Evolutionary conservation across 495 filamentous ascomycete species (phyloP).

Genomic region (Penicillium pulvis): DNA sequence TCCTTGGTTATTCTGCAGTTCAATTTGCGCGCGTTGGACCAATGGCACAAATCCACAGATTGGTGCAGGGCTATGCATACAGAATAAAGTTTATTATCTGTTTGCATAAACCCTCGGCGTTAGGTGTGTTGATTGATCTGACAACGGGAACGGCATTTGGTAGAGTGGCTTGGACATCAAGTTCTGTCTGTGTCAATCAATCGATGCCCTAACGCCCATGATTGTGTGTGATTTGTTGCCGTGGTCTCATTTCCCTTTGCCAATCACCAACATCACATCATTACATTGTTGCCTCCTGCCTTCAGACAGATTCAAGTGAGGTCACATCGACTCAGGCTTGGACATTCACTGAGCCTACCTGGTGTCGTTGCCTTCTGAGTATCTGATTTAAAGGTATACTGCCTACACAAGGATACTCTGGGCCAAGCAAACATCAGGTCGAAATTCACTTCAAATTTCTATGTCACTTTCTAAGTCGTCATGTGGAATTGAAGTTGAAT

Average conservation of each 20-base stretch:
- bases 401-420: too few species aligned
- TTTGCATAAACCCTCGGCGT: neutral
- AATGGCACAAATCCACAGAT: neutral
- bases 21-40: neutral
- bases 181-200: neutral
- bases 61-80: neutral
- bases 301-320: neutral
- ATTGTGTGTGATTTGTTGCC: neutral
- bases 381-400: too few species aligned
- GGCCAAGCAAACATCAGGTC: too few species aligned
- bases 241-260: neutral
- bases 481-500: too few species aligned
- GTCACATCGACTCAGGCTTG: neutral
- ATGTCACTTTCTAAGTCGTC: too few species aligned
- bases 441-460: too few species aligned
- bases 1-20: constrained; percentile 12
- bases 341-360: neutral
- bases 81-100: neutral
- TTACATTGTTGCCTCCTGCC: neutral
- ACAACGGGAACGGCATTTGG: neutral
- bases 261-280: neutral
- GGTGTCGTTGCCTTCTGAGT: neutral
- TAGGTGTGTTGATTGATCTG: neutral
- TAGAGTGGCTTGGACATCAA: neutral
- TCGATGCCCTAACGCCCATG: neutral